Base-by-base conservation (phyloP, 805 yeast species). In the Starmerella potacharoeniae region DNA sequence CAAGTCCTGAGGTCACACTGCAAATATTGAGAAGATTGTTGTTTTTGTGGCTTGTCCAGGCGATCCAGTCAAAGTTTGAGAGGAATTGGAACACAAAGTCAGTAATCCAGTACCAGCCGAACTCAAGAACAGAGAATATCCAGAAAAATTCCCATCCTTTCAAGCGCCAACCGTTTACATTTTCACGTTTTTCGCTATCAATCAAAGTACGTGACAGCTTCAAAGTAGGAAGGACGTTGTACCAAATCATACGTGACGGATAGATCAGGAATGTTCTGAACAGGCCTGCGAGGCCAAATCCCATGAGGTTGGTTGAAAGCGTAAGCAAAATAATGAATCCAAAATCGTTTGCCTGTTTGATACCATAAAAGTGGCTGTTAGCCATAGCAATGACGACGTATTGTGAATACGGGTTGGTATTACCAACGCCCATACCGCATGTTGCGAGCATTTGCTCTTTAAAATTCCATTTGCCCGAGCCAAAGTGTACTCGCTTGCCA, bases 101-200 rank as follows among this genome's bases (percentile, higher is more conserved):
- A 3, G 89, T 88, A 61, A 84, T 68, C 80, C 84, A 82, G 64
- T 79, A 79, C 77, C 82, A 83, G 5, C 74, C 59, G 61, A 81
- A 81, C 17, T 61, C 51, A 49, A 77, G 71, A 3, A 72, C 72
- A 53, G 78, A 72, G 4, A 71, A 73, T 40, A 70, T 54, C 42
- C 73, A 59, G 68, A 82, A 82, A 60, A 80, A 76, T 53, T 66
- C 69, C 60, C 73, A 75, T 53, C 82, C 72, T 5, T 79, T 69
- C 43, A 81, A 71, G 36, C 65, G 74, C 87, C 87, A 82, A 3
- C 86, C 85, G 62, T 78, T 73, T 33, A 79, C 75, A 28, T 40
- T 53, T 22, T 53, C 55, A 4, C 55, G 44, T 29, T 35, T 6
- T 22, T 54, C 60, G 36, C 44, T n/a, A 10, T 45, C 54, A 14